Evolutionary conservation across 306 rosid genomes (phyloP).

Genomic region (Fagus crenata): DNA sequence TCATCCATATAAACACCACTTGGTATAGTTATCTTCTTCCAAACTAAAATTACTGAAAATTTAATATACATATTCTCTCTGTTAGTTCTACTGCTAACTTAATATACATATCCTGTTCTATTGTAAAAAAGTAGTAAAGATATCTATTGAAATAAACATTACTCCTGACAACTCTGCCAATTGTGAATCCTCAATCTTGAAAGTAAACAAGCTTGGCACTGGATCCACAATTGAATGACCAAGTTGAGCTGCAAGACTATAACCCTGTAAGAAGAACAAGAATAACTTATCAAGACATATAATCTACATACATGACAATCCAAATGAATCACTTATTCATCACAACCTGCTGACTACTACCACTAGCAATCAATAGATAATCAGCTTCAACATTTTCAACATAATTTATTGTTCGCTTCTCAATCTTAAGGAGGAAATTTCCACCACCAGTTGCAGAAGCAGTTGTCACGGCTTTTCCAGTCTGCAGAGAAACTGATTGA

Average conservation of each 20-base stretch:
- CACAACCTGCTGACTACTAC: constrained; percentile 84
- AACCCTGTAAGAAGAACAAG: constrained; percentile 59
- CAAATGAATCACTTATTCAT: constrained; percentile 31
- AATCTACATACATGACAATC: constrained; percentile 20
- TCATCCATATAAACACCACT: background rate
- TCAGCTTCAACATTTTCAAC: constrained; percentile 64
- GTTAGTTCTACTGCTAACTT: background rate
- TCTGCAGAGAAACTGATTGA: constrained; percentile 75
- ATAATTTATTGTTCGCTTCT: constrained; percentile 40
- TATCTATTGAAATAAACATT: constrained; percentile 35
- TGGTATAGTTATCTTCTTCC: background rate
- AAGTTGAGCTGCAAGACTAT: constrained; percentile 81
- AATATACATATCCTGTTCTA: background rate
- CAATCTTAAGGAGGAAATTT: constrained; percentile 63
- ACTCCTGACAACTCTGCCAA: constrained; percentile 83
- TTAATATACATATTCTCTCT: background rate
- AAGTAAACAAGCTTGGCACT: constrained; percentile 84
- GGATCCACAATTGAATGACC: constrained; percentile 91
- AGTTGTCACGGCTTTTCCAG: constrained; percentile 62
- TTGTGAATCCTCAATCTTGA: constrained; percentile 72
- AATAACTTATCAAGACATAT: constrained; percentile 25
- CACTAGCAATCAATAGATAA: constrained; percentile 87
- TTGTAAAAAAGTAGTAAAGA: constrained; percentile 18
- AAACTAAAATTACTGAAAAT: background rate
- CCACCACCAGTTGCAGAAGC: constrained; percentile 47